A percentile compares a stretch with the other conserved stretches of the same genome.
Conservation (phyloP, 345 rosid genomes). For the Rhodamnia argentea region DNA sequence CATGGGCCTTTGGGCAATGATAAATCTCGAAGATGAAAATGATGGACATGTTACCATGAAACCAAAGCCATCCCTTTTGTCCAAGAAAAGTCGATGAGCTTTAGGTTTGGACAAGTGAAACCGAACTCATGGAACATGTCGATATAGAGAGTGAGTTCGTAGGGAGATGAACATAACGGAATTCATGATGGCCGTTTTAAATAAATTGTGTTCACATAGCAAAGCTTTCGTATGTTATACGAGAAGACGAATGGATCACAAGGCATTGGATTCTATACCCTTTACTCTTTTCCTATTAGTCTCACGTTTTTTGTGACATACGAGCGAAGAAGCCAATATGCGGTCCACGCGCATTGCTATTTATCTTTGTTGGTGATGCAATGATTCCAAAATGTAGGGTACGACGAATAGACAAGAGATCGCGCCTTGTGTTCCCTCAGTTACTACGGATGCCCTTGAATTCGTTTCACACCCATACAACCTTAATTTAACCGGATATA, state of each 20-base stretch:
- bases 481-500: not conserved
- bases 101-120: not conserved
- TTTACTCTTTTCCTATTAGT: not conserved
- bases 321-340: not conserved
- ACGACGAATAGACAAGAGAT: not conserved
- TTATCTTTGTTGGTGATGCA: not conserved
- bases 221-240: not conserved
- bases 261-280: not conserved
- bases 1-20: not conserved
- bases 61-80: not conserved
- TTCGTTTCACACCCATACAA: not conserved
- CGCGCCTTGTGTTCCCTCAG: not conserved
- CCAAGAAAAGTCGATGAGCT: not conserved
- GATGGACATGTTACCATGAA: not conserved
- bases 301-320: not conserved
- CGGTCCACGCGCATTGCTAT: not conserved
- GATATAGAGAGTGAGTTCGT: not conserved
- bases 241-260: not conserved
- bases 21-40: not conserved
- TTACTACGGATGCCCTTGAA: not conserved
- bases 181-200: not conserved
- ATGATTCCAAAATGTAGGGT: not conserved
- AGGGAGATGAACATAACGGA: not conserved
- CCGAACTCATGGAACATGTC: not conserved
- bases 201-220: accelerated